A percentile compares a stretch with the other conserved stretches of the same genome.
phyloP scores from a whole-genome alignment of 768 basidiomycete species.

The Amanita rubescens region DNA sequence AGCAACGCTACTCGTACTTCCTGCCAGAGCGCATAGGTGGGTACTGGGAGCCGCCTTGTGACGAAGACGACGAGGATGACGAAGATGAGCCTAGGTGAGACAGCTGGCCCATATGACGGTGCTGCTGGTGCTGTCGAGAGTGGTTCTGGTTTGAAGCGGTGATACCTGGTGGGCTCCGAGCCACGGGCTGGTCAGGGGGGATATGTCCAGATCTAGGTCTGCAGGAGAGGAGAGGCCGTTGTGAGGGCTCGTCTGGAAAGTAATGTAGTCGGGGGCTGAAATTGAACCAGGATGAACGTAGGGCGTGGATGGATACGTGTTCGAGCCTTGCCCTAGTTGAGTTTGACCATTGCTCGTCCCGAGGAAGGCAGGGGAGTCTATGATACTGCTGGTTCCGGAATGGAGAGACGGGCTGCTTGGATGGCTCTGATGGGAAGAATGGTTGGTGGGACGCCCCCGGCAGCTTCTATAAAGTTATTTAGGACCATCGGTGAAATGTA shows the following conservation, averaged over 20 bases:
- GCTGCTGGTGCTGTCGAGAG: conserved; percentile 7
- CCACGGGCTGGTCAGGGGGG: conserved; percentile 79
- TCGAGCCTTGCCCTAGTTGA: conserved; percentile 12
- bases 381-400: neutral
- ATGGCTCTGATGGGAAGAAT: neutral
- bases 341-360: conserved; percentile 2
- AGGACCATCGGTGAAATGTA: conserved; percentile 5
- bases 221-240: conserved; percentile 27
- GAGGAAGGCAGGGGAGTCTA: neutral
- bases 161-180: conserved; percentile 39
- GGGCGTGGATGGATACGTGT: conserved; percentile 20
- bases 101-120: neutral
- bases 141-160: neutral
- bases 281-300: conserved; percentile 26
- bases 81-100: conserved; percentile 8
- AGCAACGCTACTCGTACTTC: neutral
- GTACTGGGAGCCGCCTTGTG: neutral
- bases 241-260: conserved; percentile 41
- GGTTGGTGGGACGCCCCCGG: neutral
- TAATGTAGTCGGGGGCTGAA: conserved; percentile 71
- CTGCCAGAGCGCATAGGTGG: neutral
- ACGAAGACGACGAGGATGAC: conserved; percentile 8
- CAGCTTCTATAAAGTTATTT: neutral
- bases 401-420: conserved; percentile 2
- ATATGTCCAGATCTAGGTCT: conserved; percentile 67